These are phyloP conservation scores for Microsporum audouinii DNA, from an alignment of 2,329 filamentous ascomycete species.

Conservation along the genomic window DNA sequence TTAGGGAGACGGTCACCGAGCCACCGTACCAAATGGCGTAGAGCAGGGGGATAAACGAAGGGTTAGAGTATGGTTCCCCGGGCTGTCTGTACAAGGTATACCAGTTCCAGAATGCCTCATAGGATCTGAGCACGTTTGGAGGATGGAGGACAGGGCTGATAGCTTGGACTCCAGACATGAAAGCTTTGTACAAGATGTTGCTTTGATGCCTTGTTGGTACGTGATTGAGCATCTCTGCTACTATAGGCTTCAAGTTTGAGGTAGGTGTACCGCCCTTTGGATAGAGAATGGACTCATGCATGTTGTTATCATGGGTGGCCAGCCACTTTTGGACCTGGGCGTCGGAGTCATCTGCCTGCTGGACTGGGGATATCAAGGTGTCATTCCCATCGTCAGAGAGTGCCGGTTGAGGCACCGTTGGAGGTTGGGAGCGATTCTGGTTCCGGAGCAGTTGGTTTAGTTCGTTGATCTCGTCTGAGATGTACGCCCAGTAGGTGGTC, in stretches of 20 bases:
- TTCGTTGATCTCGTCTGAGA: constrained; percentile 36
- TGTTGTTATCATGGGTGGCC: not conserved
- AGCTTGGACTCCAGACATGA: constrained; percentile 37
- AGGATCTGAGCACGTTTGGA: constrained; percentile 31
- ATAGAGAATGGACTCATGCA: constrained; percentile 11
- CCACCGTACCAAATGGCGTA: constrained; percentile 41
- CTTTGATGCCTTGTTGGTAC: constrained; percentile 36
- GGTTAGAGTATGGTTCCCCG: constrained; percentile 28
- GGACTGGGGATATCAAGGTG: not conserved
- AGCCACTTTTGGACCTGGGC: not conserved
- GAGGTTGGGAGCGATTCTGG: constrained; percentile 26
- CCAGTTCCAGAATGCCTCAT: constrained; percentile 38
- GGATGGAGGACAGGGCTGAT: constrained; percentile 37
- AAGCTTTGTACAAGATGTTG: constrained; percentile 37
- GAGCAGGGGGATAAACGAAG: constrained; percentile 35
- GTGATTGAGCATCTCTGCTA: constrained; percentile 32
- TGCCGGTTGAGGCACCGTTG: not conserved
- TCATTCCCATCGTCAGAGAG: not conserved
- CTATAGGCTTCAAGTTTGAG: constrained; percentile 23
- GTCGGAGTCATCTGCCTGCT: not conserved
- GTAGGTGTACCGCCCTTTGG: constrained; percentile 25
- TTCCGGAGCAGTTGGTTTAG: constrained; percentile 34
- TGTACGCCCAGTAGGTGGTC: constrained; percentile 37
- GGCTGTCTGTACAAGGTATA: constrained; percentile 30
- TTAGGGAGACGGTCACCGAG: constrained; percentile 34